A percentile compares a stretch with the other conserved stretches of the same genome.
Conservation (phyloP, 2,329 filamentous ascomycete genomes). For the Aaosphaeria pasadenensis region DNA sequence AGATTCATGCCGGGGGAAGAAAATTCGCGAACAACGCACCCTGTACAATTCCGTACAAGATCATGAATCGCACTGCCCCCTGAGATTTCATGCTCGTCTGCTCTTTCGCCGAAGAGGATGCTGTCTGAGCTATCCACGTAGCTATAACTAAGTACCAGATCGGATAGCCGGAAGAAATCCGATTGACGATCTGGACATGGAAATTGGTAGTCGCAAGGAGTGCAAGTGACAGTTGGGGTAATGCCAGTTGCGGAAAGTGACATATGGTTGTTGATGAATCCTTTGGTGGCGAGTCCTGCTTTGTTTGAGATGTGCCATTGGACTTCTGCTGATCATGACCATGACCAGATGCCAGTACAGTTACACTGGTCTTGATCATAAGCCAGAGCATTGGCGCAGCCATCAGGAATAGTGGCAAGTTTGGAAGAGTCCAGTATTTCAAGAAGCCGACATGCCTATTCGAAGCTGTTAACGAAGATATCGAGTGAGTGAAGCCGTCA, state of each 20-base stretch:
- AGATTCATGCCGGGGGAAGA: constrained; percentile 73
- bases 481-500: constrained; percentile 4
- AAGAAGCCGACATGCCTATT: constrained; percentile 82
- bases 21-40: constrained; percentile 84
- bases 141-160: constrained; percentile 86
- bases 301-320: constrained; percentile 23
- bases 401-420: constrained; percentile 83
- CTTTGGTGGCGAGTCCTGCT: constrained; percentile 6
- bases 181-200: constrained; percentile 91
- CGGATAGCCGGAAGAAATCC: constrained; percentile 83
- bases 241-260: constrained; percentile 53
- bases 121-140: constrained; percentile 13
- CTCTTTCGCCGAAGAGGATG: neutral
- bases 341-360: constrained; percentile 17
- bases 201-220: constrained; percentile 72
- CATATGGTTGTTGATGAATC: constrained; percentile 2
- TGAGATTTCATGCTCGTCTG: neutral
- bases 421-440: constrained; percentile 83
- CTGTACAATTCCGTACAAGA: constrained; percentile 81
- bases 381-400: constrained; percentile 74
- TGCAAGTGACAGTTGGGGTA: constrained; percentile 70
- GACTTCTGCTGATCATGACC: constrained; percentile 38
- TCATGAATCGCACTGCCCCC: constrained; percentile 51
- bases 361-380: constrained; percentile 56
- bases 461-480: constrained; percentile 1